A percentile compares a stretch with the other conserved stretches of the same genome.
Conservation (phyloP, 768 basidiomycete genomes). For the Hydnomerulius pinastri region DNA sequence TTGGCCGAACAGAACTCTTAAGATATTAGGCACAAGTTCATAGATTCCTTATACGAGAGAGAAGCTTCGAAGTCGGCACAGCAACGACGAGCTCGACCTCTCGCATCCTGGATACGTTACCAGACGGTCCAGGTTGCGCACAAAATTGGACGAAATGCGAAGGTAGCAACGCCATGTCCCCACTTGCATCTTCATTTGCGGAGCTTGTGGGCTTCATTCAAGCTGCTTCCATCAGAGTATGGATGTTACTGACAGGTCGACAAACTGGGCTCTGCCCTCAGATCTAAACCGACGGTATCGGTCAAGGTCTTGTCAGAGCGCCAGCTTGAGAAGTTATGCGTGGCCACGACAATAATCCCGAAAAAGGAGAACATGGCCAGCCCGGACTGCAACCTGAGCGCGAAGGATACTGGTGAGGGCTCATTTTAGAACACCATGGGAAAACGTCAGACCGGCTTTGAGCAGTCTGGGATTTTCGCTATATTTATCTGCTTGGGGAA, state of each 20-base stretch:
- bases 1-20: slow-evolving; percentile 10
- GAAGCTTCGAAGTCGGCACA: slow-evolving; percentile 10
- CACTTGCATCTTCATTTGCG: background rate
- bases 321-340: background rate
- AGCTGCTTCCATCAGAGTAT: no score
- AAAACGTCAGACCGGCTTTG: no score
- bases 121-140: no score
- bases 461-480: no score
- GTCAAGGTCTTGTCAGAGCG: background rate
- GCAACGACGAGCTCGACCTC: slow-evolving; percentile 12
- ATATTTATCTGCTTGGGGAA: no score
- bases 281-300: background rate
- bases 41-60: slow-evolving; percentile 1
- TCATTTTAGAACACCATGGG: no score
- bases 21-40: slow-evolving; percentile 6
- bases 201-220: no score
- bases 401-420: no score
- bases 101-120: slow-evolving; percentile 15
- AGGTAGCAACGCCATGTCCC: background rate
- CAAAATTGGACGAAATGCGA: background rate
- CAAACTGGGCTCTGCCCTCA: no score
- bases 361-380: no score
- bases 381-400: background rate
- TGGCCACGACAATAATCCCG: background rate
- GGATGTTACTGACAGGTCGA: no score